These are phyloP conservation scores for Rhizomucor miehei DNA, from an alignment of 371 early-diverging fungal genomes.

Conservation along the genomic window DNA sequence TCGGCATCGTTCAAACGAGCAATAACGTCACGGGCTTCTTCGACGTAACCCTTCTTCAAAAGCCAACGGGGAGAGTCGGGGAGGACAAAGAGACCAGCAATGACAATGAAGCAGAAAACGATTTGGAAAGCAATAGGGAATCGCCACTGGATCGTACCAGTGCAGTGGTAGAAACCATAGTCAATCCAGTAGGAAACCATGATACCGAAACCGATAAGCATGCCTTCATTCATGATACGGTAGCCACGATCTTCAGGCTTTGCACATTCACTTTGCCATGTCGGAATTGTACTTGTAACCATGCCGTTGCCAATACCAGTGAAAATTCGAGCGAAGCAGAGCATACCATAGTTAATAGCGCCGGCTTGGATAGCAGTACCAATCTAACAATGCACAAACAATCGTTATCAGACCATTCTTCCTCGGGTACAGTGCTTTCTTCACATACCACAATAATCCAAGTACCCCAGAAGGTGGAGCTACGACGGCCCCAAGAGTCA, in stretches of 20 bases:
- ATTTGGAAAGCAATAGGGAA: slow-evolving; percentile 52
- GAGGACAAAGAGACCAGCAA: slow-evolving; percentile 39
- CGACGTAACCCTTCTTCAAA: slow-evolving; percentile 34
- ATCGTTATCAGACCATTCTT: too few species aligned
- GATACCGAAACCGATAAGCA: slow-evolving; percentile 19
- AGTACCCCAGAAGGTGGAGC: slow-evolving; percentile 16
- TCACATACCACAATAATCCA: slow-evolving; percentile 10
- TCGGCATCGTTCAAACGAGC: slow-evolving; percentile 37
- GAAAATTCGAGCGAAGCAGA: slow-evolving; percentile 47
- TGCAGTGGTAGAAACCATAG: slow-evolving; percentile 36
- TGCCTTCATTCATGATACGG: slow-evolving; percentile 20
- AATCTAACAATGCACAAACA: slow-evolving; percentile 9
- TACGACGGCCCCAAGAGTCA: slow-evolving; percentile 14
- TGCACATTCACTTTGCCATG: slow-evolving; percentile 18
- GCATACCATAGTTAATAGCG: slow-evolving; percentile 31
- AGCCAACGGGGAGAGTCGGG: slow-evolving; percentile 64
- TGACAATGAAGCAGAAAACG: slow-evolving; percentile 44
- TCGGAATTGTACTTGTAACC: slow-evolving; percentile 41
- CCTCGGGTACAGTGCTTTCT: too few species aligned
- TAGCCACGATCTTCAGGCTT: slow-evolving; percentile 16
- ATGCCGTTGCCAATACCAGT: slow-evolving; percentile 57
- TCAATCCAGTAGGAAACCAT: slow-evolving; percentile 43
- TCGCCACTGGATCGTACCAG: slow-evolving; percentile 43
- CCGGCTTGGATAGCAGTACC: slow-evolving; percentile 43
- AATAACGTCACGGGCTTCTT: slow-evolving; percentile 36